A percentile compares a stretch with the other conserved stretches of the same genome.
These are phyloP conservation scores for Tritrichomonas foetus DNA, from an alignment of 208 protist genomes.

Conservation along the genomic window DNA sequence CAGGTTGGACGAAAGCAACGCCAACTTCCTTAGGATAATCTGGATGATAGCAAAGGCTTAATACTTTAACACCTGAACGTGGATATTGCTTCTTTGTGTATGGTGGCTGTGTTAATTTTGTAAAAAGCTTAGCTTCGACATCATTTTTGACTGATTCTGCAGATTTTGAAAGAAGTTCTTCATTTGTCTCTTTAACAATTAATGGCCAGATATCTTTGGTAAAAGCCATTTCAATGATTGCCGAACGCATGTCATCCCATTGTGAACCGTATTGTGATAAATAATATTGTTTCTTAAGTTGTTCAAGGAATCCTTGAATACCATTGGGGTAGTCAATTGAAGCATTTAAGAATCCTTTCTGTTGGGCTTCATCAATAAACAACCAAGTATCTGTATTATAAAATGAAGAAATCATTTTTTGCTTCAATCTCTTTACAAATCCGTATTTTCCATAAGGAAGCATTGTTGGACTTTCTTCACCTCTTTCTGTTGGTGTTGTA, in stretches of 20 bases:
- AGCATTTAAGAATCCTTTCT: not conserved
- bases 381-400: not conserved
- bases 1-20: not conserved
- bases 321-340: not conserved
- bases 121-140: not conserved
- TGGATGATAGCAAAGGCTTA: not conserved
- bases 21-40: not conserved
- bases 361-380: not conserved
- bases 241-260: not conserved
- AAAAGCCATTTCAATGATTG: not conserved
- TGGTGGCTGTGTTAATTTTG: not conserved
- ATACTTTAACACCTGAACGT: not conserved
- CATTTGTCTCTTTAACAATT: not conserved
- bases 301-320: not conserved
- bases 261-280: not conserved
- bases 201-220: not conserved
- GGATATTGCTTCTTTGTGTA: not conserved
- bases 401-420: not conserved
- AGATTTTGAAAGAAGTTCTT: not conserved
- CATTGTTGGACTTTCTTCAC: not conserved
- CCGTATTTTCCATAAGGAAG: slow-evolving; percentile 11
- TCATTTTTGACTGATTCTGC: not conserved
- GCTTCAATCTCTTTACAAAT: not conserved
- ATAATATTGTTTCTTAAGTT: not conserved
- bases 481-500: not conserved